Evolutionary conservation across 2,329 filamentous ascomycete species (phyloP).

Genomic region (Colletotrichum falcatum): DNA sequence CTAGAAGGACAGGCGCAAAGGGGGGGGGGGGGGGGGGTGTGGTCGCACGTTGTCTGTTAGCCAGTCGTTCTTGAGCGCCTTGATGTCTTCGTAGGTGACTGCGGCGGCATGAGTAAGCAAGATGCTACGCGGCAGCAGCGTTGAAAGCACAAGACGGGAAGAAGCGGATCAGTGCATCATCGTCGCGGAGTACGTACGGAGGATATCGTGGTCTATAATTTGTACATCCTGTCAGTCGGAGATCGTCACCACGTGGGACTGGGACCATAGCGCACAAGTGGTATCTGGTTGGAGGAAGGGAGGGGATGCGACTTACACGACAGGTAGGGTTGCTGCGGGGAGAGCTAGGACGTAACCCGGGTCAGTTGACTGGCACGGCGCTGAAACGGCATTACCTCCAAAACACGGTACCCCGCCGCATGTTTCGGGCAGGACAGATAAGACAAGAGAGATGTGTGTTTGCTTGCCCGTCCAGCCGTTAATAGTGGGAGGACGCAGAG

Average conservation of each 20-base stretch:
- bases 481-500: background rate
- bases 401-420: constrained; percentile 19
- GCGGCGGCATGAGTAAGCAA: constrained; percentile 24
- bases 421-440: background rate
- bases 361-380: constrained; percentile 40
- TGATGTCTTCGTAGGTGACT: constrained; percentile 92
- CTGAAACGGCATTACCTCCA: constrained; percentile 23
- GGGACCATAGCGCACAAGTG: background rate
- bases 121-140: background rate
- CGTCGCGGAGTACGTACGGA: constrained; percentile 35
- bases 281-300: constrained; percentile 12
- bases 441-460: constrained; percentile 12
- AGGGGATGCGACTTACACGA: constrained; percentile 56
- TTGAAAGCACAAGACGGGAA: background rate
- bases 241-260: background rate
- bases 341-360: constrained; percentile 44
- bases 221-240: constrained; percentile 20
- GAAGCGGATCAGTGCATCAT: background rate
- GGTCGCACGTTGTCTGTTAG: constrained; percentile 89
- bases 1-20: constrained; percentile 40
- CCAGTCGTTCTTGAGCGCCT: constrained; percentile 92
- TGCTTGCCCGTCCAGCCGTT: background rate
- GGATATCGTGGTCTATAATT: constrained; percentile 49
- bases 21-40: background rate
- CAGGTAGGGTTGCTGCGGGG: constrained; percentile 56